phyloP scores from a whole-genome alignment of 2,329 filamentous ascomycete species.

The Fusarium mexicanum region DNA sequence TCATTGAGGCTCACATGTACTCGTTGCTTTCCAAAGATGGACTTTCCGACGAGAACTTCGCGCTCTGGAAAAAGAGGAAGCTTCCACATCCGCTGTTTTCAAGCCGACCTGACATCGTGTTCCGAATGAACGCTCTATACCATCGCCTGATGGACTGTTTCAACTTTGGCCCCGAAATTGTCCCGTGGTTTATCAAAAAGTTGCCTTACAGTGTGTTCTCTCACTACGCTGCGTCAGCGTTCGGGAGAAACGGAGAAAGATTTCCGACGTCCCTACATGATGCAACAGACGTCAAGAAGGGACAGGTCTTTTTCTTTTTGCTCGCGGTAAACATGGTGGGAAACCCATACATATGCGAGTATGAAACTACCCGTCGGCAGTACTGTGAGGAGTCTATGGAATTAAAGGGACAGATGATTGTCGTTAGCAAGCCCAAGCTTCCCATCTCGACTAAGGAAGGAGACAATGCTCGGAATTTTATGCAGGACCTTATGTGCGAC shows the following conservation, averaged over 20 bases:
- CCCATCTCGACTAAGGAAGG: neutral
- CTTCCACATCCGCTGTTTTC: neutral
- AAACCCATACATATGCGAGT: neutral
- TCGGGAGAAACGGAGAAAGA: neutral
- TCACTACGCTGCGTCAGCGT: neutral
- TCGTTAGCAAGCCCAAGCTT: neutral
- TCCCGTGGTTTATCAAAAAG: neutral
- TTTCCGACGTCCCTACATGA: neutral
- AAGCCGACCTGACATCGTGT: fast-evolving
- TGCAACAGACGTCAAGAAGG: neutral
- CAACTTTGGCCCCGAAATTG: neutral
- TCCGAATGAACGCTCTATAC: neutral
- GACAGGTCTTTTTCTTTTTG: neutral
- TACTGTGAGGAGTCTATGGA: neutral
- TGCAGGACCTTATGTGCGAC: neutral
- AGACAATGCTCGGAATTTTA: neutral
- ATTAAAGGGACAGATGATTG: neutral
- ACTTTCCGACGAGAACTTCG: neutral
- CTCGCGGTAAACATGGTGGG: neutral
- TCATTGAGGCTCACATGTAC: neutral
- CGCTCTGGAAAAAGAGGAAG: neutral
- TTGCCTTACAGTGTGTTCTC: neutral
- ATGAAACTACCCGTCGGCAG: neutral
- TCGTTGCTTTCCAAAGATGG: neutral
- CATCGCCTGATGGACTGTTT: neutral